phyloP scores from a whole-genome alignment of 768 basidiomycete species.

The Dentipellis sp. region DNA sequence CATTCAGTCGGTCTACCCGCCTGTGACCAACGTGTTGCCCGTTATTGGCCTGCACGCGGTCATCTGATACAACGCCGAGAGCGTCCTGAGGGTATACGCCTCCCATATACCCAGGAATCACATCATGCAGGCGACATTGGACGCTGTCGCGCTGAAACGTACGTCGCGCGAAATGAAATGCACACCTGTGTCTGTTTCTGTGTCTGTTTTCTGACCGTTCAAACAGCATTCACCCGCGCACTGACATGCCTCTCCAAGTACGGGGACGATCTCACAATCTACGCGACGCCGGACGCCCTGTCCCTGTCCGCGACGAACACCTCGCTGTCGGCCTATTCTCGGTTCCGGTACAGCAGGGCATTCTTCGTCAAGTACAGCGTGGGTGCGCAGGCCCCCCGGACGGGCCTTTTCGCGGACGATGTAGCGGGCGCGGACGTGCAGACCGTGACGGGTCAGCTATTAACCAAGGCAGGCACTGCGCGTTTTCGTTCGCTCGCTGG shows the following conservation, averaged over 20 bases:
- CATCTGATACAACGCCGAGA: not conserved
- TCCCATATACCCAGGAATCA: not conserved
- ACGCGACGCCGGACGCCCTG: slow-evolving; percentile 50
- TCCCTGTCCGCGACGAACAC: slow-evolving; percentile 70
- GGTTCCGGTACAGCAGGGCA: slow-evolving; percentile 56
- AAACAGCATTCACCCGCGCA: slow-evolving; percentile 56
- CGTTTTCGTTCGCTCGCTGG: not conserved
- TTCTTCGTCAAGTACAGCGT: slow-evolving; percentile 68
- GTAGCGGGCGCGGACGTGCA: slow-evolving; percentile 21
- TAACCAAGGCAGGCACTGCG: slow-evolving; percentile 46
- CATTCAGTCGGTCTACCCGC: no score
- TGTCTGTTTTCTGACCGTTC: not conserved
- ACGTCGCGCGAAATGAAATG: slow-evolving; percentile 5
- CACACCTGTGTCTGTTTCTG: not conserved
- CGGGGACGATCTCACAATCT: slow-evolving; percentile 70
- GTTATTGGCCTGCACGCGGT: not conserved
- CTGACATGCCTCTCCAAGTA: slow-evolving; percentile 72
- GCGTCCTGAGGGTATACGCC: slow-evolving; percentile 18
- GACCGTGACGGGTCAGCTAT: slow-evolving; percentile 54
- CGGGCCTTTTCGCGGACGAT: slow-evolving; percentile 17
- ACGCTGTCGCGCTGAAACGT: slow-evolving; percentile 45
- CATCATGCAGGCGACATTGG: slow-evolving; percentile 62
- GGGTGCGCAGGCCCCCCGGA: slow-evolving; percentile 15
- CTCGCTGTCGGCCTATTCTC: slow-evolving; percentile 73
- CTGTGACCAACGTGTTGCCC: not conserved